A percentile compares a stretch with the other conserved stretches of the same genome.
Conservation (phyloP, 176 grass and related monocot genomes). For the Aegilops tauschii region DNA sequence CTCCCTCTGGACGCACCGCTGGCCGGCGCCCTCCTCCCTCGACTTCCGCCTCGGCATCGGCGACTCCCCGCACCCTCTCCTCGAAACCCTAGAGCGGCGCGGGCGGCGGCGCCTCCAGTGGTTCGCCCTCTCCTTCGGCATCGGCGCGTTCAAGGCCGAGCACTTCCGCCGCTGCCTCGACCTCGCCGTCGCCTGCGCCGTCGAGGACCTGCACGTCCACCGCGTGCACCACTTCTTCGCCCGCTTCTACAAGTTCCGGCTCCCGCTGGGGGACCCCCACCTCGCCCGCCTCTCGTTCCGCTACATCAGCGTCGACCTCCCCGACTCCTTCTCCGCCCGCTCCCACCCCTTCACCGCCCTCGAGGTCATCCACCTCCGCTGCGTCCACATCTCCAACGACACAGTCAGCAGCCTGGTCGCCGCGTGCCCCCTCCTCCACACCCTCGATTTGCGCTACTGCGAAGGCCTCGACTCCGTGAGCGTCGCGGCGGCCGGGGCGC, state of each 20-base stretch:
- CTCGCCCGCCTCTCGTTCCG: slow-evolving; percentile 29
- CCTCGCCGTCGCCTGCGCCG: slow-evolving; percentile 2
- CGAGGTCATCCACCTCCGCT: slow-evolving; percentile 16
- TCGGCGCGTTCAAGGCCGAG: background rate
- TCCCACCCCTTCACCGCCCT: slow-evolving; percentile 7
- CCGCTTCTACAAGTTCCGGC: background rate
- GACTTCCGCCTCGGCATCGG: background rate
- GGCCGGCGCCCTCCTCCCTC: slow-evolving; percentile 16
- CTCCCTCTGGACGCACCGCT: slow-evolving; percentile 18
- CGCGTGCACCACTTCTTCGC: background rate
- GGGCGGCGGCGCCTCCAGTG: slow-evolving; percentile 6
- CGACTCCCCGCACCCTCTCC: background rate
- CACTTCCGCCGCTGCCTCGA: background rate
- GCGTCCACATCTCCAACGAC: background rate
- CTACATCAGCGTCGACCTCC: background rate
- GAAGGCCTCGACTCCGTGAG: background rate
- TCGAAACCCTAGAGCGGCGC: background rate
- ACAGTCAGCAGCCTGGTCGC: slow-evolving; percentile 2
- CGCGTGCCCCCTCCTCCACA: slow-evolving; percentile 36
- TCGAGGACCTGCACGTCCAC: slow-evolving; percentile 40
- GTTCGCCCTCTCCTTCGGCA: slow-evolving; percentile 27
- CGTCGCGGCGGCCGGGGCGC: background rate
- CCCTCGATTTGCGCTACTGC: slow-evolving; percentile 38
- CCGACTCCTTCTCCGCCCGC: background rate
- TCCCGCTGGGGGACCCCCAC: slow-evolving; percentile 13